Percentiles rank a stretch among this genome's conserved stretches.
Conservation (phyloP, 2,329 filamentous ascomycete species). For the Aspergillus sp. region DNA sequence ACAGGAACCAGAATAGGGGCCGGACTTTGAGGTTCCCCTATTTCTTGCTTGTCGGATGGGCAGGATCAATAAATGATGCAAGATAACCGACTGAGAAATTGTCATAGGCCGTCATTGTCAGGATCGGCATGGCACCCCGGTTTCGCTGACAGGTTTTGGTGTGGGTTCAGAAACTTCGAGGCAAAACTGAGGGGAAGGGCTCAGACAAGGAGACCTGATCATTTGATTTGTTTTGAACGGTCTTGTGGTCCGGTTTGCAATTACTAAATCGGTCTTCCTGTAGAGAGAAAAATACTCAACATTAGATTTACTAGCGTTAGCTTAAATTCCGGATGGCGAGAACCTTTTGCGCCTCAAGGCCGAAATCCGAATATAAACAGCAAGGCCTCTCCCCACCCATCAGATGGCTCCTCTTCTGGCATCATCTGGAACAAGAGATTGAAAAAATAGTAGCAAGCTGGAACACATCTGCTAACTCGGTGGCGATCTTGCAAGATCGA, state of each 20-base stretch:
- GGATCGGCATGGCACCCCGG: slow-evolving; percentile 6
- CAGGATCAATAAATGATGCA: slow-evolving; percentile 7
- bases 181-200: neutral
- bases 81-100: neutral
- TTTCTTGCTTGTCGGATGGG: slow-evolving; percentile 1
- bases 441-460: slow-evolving; percentile 10
- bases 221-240: neutral
- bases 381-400: slow-evolving; percentile 12
- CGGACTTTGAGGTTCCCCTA: neutral
- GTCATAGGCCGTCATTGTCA: neutral
- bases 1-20: slow-evolving; percentile 15
- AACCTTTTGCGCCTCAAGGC: slow-evolving; percentile 7
- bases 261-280: neutral
- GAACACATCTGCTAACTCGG: neutral
- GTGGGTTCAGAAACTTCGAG: neutral
- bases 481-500: slow-evolving; percentile 11
- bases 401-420: slow-evolving; percentile 17
- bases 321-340: slow-evolving; percentile 3
- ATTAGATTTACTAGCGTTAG: neutral
- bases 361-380: slow-evolving; percentile 19
- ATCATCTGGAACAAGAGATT: neutral
- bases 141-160: neutral
- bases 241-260: neutral
- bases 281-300: neutral
- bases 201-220: neutral